phyloP scores from a whole-genome alignment of 192 early-diverging fungal species.

The Podila epigama region DNA sequence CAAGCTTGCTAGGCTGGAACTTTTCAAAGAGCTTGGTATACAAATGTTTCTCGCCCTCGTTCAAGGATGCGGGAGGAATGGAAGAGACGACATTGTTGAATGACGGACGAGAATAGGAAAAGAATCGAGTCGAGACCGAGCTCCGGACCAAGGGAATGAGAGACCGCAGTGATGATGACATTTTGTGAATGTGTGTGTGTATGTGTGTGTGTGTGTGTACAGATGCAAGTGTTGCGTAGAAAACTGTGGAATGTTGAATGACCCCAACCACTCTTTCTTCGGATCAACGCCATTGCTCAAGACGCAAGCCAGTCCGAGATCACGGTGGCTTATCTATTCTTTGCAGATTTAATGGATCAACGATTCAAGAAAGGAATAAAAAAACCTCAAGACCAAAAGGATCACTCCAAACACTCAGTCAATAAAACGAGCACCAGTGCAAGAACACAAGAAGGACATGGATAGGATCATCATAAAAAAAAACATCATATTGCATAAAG shows the following conservation, averaged over 20 bases:
- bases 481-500: not conserved
- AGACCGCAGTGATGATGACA: not conserved
- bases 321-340: not conserved
- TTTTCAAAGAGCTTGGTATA: constrained; percentile 75
- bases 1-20: constrained; percentile 73
- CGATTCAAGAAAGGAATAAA: not conserved
- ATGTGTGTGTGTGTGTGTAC: not conserved
- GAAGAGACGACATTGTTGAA: constrained; percentile 36
- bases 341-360: not conserved
- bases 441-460: not conserved
- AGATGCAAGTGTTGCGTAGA: not conserved
- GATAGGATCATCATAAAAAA: not conserved
- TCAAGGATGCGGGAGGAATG: constrained; percentile 40
- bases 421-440: not conserved
- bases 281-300: no score
- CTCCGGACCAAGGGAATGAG: not conserved
- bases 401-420: not conserved
- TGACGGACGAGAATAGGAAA: constrained; percentile 9
- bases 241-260: not conserved
- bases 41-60: constrained; percentile 75
- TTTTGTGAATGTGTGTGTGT: not conserved
- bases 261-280: not conserved
- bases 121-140: not conserved
- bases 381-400: not conserved
- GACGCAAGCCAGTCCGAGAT: no score